Conservation (phyloP, 108 stramenopile genomes). For the Licmophora abbreviata region DNA sequence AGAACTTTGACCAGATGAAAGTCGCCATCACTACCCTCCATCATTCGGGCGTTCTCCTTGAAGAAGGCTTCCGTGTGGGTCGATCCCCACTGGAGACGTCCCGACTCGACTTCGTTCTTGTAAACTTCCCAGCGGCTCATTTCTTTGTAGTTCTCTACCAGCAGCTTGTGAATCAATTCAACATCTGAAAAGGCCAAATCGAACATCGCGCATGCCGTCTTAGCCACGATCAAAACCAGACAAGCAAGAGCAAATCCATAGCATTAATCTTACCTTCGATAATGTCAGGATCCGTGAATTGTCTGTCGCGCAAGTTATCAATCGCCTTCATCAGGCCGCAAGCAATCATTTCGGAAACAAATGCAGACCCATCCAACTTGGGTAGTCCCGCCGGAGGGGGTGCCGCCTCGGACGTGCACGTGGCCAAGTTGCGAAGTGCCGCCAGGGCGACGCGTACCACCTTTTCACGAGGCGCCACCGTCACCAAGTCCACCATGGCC, state of each 20-base stretch:
- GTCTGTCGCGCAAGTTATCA: constrained; percentile 68
- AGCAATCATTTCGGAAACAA: constrained; percentile 85
- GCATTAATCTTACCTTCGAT: constrained; percentile 22
- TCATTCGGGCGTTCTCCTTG: constrained; percentile 74
- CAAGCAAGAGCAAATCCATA: background rate
- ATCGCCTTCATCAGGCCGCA: constrained; percentile 86
- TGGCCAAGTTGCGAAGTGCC: constrained; percentile 72
- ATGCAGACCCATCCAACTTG: constrained; percentile 50
- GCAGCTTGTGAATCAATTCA: constrained; percentile 61
- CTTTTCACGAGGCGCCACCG: constrained; percentile 86
- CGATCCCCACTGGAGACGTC: constrained; percentile 91
- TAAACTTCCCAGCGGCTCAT: constrained; percentile 92
- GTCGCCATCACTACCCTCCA: constrained; percentile 77
- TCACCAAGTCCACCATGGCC: constrained; percentile 75
- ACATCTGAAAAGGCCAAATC: constrained; percentile 41
- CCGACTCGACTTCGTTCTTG: constrained; percentile 83
- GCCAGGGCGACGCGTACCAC: constrained; percentile 85
- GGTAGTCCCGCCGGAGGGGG: constrained; percentile 22
- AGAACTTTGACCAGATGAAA: constrained; percentile 72
- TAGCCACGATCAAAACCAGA: background rate
- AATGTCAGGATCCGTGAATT: constrained; percentile 89
- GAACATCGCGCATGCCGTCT: too few relatives aligned
- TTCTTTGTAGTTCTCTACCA: constrained; percentile 83
- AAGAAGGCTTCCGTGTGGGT: constrained; percentile 93
- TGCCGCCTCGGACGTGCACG: constrained; percentile 38